Percentiles rank a stretch among this genome's conserved stretches.
Evolutionary conservation across 2,329 filamentous ascomycete genomes (phyloP).

Genomic region (Xylaria digitata): DNA sequence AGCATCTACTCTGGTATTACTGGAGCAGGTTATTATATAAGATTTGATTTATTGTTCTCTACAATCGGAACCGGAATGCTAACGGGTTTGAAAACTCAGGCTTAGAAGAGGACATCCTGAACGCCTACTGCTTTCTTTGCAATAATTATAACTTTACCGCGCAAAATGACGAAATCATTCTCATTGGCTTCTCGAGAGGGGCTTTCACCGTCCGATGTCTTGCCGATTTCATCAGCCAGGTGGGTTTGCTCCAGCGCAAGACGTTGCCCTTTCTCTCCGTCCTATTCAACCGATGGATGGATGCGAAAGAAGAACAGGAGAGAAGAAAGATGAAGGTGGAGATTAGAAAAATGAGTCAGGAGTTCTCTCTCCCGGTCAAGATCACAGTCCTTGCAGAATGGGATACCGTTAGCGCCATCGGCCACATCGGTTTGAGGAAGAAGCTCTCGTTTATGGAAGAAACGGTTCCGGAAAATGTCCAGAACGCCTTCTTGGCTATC

Average conservation of each 20-base stretch:
- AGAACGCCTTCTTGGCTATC: conserved; percentile 28
- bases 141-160: conserved; percentile 36
- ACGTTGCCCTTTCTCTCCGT: conserved; percentile 22
- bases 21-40: conserved; percentile 22
- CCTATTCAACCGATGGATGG: conserved; percentile 30
- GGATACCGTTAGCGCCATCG: conserved; percentile 30
- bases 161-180: conserved; percentile 51
- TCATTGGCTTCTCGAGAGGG: conserved; percentile 55
- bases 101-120: conserved; percentile 30
- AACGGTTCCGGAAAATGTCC: conserved; percentile 21
- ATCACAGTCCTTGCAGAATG: conserved; percentile 30
- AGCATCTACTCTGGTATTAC: conserved; percentile 28
- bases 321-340: conserved; percentile 22
- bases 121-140: conserved; percentile 38
- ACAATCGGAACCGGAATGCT: neutral
- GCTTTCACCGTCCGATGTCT: conserved; percentile 55
- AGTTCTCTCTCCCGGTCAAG: conserved; percentile 25
- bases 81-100: conserved; percentile 2
- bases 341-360: conserved; percentile 14
- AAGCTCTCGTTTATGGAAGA: conserved; percentile 25
- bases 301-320: conserved; percentile 16
- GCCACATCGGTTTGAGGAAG: conserved; percentile 21
- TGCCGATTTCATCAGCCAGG: conserved; percentile 48
- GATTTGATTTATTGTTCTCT: neutral
- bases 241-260: conserved; percentile 31